Evolutionary conservation across 192 early-diverging fungal species (phyloP).

Genomic region (Gamsiella multidivaricata): DNA sequence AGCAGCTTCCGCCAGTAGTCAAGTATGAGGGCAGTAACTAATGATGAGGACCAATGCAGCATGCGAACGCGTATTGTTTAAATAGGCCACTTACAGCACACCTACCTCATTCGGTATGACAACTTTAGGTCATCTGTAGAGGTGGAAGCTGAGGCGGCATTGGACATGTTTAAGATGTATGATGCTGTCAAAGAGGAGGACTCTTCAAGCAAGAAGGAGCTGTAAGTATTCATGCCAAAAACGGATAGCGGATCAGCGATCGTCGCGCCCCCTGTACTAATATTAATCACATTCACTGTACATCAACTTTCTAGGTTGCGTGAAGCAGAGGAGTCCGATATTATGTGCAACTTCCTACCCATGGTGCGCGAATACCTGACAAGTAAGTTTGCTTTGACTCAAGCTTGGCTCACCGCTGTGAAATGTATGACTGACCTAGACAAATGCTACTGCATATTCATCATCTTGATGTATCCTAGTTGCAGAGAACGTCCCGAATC

Average conservation of each 20-base stretch:
- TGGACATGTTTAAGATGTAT: constrained; percentile 68
- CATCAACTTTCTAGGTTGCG: constrained; percentile 15
- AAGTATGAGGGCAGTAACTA: too few relatives aligned
- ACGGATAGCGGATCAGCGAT: background rate
- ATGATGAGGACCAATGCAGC: too few relatives aligned
- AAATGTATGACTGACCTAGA: too few relatives aligned
- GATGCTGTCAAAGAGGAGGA: constrained; percentile 74
- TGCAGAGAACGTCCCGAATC: constrained; percentile 14
- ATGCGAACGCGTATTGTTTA: too few relatives aligned
- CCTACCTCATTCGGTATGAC: too few relatives aligned
- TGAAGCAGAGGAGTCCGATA: constrained; percentile 56
- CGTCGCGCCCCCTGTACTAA: constrained; percentile 3
- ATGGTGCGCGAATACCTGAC: constrained; percentile 76
- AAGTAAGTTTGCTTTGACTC: constrained; percentile 40
- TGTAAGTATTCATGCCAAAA: constrained; percentile 10
- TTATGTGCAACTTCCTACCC: constrained; percentile 74
- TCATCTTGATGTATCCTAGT: constrained; percentile 16
- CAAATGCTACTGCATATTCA: too few relatives aligned
- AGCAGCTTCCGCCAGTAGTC: constrained; percentile 19
- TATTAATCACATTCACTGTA: background rate
- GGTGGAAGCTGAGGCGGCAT: constrained; percentile 53
- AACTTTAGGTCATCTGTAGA: constrained; percentile 34
- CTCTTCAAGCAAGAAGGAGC: constrained; percentile 53
- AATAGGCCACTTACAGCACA: too few relatives aligned
- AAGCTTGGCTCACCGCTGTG: too few relatives aligned